A percentile compares a stretch with the other conserved stretches of the same genome.
Conservation (phyloP, 1,139 yeast genomes). For the Candida sp. region DNA sequence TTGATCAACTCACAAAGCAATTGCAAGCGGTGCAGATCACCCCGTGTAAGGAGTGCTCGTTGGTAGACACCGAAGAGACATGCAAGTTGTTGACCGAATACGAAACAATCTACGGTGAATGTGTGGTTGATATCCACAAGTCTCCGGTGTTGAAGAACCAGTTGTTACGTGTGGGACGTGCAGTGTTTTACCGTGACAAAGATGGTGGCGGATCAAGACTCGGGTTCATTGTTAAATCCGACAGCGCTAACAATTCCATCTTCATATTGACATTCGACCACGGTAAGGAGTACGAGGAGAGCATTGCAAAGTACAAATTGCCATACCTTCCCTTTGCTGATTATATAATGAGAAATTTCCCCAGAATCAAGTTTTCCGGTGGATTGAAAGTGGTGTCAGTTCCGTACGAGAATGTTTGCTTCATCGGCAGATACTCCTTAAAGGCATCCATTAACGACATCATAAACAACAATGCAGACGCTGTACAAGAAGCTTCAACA, state of each 20-base stretch:
- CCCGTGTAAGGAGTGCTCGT: conserved; percentile 38
- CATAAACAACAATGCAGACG: conserved; percentile 45
- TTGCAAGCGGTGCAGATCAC: conserved; percentile 43
- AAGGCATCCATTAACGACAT: conserved; percentile 46
- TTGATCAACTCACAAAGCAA: conserved; percentile 54
- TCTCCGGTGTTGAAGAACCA: conserved; percentile 48
- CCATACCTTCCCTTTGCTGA: conserved; percentile 55
- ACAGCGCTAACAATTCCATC: conserved; percentile 28
- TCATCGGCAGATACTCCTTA: conserved; percentile 50
- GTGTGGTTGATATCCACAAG: conserved; percentile 52
- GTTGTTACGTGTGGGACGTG: conserved; percentile 59
- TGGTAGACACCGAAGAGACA: conserved; percentile 46
- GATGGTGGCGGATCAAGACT: conserved; percentile 39
- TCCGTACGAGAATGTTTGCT: conserved; percentile 50
- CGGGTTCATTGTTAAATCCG: conserved; percentile 58
- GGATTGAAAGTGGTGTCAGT: conserved; percentile 47
- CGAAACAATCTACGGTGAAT: conserved; percentile 43
- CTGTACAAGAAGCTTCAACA: conserved; percentile 42
- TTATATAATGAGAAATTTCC: conserved; percentile 31
- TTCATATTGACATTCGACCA: conserved; percentile 49
- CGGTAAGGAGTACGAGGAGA: conserved; percentile 39
- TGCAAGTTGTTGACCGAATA: conserved; percentile 51
- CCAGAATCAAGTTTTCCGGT: conserved; percentile 34
- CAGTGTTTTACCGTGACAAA: conserved; percentile 60
- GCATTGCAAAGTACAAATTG: conserved; percentile 31